A percentile compares a stretch with the other conserved stretches of the same genome.
These are phyloP conservation scores for Scleromitrula shiraiana DNA, from an alignment of 2,329 filamentous ascomycete genomes.

Conservation along the genomic window DNA sequence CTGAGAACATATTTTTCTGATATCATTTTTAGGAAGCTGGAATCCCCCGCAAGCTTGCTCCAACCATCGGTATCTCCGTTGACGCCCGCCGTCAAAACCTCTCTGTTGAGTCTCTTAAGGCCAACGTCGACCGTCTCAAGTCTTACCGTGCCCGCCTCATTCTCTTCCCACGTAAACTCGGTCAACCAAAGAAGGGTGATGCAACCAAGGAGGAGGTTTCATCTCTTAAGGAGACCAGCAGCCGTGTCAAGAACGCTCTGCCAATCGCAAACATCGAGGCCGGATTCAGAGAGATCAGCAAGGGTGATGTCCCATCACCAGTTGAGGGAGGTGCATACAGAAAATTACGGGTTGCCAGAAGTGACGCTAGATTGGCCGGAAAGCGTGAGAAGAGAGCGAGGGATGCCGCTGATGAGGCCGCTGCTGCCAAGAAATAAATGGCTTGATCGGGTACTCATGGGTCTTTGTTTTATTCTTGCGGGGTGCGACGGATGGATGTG, in stretches of 20 bases:
- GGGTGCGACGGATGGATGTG: constrained; percentile 25
- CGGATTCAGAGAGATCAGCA: constrained; percentile 68
- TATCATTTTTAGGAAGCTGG: constrained; percentile 70
- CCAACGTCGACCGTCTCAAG: constrained; percentile 96
- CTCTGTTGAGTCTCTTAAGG: constrained; percentile 86
- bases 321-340: constrained; percentile 79
- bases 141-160: constrained; percentile 95
- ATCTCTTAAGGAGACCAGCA: constrained; percentile 52
- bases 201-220: constrained; percentile 72
- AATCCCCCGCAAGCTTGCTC: constrained; percentile 87
- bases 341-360: constrained; percentile 76
- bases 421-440: constrained; percentile 72
- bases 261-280: constrained; percentile 63
- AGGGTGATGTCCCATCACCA: constrained; percentile 68
- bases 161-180: constrained; percentile 92
- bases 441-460: constrained; percentile 23
- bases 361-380: constrained; percentile 73
- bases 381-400: constrained; percentile 87
- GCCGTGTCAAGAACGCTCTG: constrained; percentile 50
- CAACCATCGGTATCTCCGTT: constrained; percentile 95
- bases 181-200: constrained; percentile 90
- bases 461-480: constrained; percentile 23
- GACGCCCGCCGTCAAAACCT: constrained; percentile 96
- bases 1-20: constrained; percentile 14
- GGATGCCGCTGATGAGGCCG: constrained; percentile 78